Evolutionary conservation across 164 flowering plant genomes (phyloP), one percentile per base, ranked within the genome.

Genomic region (Malania oleifera): DNA sequence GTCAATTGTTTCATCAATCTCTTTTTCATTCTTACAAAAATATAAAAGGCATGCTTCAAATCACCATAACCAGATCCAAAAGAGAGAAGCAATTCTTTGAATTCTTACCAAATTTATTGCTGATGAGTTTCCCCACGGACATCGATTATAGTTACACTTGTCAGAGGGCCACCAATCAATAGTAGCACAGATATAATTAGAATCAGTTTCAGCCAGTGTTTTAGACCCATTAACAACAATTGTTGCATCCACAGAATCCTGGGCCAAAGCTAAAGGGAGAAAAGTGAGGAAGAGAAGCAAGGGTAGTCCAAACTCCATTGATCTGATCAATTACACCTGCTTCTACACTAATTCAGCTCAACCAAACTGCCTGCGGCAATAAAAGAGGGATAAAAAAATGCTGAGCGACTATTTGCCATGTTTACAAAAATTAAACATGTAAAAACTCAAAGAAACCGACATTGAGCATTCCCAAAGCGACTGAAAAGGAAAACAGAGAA

Each of bases 91-190:
- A 45, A 18, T 24, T 17, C 28, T 11, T 34, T 15, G 50, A 65
- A 55, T 28, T 11, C 71, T 56, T 65, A 91, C 98, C 80, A 92
- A 62, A 68, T 79, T 76, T 63, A 79, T 54, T 1, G 56, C 80
- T 17, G 95, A 80, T 35, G 96, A 54, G 39, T 74, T 56, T 9
- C 84, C 86, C 95, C 98, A 89, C 5, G 96, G 95, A 68, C 96
- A 92, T 2, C 73, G 73, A 45, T 84, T 66, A 72, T 89, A 89
- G 71, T 84, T 70, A 41, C 96, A 89, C 76, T 92, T 92, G 25
- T 75, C 80, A 26, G 76, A 75, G 52, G 96, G 95, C 98, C 98
- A 92, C 98, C 98, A 92, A 76, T 92, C 98, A 43, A 92, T 54
- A 40, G 98, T 92, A 45, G 95, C 96, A 71, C 98, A 92, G n/a